Conservation (phyloP, 495 filamentous ascomycete species). For the Articulospora tetracladia region DNA sequence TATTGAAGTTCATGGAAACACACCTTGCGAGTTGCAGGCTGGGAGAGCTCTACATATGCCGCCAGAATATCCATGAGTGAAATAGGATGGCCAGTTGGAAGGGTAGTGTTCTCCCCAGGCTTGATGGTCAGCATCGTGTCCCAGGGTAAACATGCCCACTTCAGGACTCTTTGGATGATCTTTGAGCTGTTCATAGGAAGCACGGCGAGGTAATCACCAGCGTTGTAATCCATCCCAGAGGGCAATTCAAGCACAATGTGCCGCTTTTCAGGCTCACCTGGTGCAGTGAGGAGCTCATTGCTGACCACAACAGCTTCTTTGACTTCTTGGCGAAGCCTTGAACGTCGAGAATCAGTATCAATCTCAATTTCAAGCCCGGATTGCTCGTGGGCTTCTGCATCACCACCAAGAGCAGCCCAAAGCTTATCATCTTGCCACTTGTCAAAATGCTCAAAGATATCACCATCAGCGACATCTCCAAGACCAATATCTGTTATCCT, state of each 20-base stretch:
- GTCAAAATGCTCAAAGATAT: slow-evolving; percentile 71
- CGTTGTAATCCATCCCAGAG: slow-evolving; percentile 58
- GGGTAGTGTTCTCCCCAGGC: slow-evolving; percentile 40
- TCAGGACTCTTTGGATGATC: slow-evolving; percentile 51
- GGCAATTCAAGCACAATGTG: slow-evolving; percentile 66
- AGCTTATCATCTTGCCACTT: slow-evolving; percentile 61
- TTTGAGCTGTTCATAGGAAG: slow-evolving; percentile 63
- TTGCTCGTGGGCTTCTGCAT: slow-evolving; percentile 22
- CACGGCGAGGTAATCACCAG: slow-evolving; percentile 74
- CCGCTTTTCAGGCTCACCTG: slow-evolving; percentile 54
- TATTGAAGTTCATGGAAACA: slow-evolving; percentile 16
- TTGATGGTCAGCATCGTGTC: slow-evolving; percentile 51
- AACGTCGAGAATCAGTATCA: slow-evolving; percentile 51
- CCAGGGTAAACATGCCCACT: slow-evolving; percentile 54
- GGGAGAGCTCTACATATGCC: slow-evolving; percentile 68
- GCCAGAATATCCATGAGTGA: slow-evolving; percentile 58
- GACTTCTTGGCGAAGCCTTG: slow-evolving; percentile 62
- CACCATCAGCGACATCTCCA: slow-evolving; percentile 56
- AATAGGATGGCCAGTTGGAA: slow-evolving; percentile 57
- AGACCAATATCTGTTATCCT: slow-evolving; percentile 53
- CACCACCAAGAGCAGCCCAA: slow-evolving; percentile 56
- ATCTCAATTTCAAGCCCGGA: slow-evolving; percentile 51
- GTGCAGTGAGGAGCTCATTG: slow-evolving; percentile 48
- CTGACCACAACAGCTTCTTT: slow-evolving; percentile 56
- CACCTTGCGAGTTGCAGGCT: slow-evolving; percentile 53